phyloP scores from a whole-genome alignment of 2,329 filamentous ascomycete genomes.

The Alternaria triticimaculans region DNA sequence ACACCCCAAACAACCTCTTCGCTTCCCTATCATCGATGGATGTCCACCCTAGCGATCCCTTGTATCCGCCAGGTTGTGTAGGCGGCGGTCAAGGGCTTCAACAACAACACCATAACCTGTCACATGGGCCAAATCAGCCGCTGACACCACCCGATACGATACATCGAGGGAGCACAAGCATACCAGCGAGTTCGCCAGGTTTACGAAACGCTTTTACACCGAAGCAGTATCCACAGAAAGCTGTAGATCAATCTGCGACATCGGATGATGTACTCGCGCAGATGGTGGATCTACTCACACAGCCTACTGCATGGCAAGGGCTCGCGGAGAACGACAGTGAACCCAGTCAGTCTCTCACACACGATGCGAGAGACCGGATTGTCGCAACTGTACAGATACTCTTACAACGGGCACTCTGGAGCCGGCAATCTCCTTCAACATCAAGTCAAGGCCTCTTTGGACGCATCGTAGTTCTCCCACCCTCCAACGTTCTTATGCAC shows the following conservation, averaged over 20 bases:
- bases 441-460: constrained; percentile 7
- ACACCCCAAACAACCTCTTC: not conserved
- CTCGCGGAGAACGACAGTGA: not conserved
- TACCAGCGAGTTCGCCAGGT: not conserved
- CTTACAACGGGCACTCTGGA: constrained; percentile 3
- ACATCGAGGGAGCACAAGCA: not conserved
- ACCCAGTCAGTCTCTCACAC: not conserved
- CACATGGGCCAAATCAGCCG: not conserved
- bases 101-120: not conserved
- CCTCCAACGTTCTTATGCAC: constrained; percentile 8
- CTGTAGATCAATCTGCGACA: not conserved
- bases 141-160: constrained; percentile 6
- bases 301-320: constrained; percentile 1
- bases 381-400: constrained; percentile 8
- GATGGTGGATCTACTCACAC: constrained; percentile 6
- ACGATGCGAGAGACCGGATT: constrained; percentile 6
- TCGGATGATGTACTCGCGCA: constrained; percentile 3
- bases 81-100: not conserved
- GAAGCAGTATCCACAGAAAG: not conserved
- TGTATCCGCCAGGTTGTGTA: not conserved
- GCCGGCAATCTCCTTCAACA: not conserved
- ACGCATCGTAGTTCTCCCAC: constrained; percentile 8
- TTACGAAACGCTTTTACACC: not conserved
- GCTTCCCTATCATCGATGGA: not conserved
- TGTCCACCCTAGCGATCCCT: not conserved